Evolutionary conservation across 148 eudicot species (phyloP), one percentile per base, ranked within the genome.

Genomic region (Camellia granthamiana): DNA sequence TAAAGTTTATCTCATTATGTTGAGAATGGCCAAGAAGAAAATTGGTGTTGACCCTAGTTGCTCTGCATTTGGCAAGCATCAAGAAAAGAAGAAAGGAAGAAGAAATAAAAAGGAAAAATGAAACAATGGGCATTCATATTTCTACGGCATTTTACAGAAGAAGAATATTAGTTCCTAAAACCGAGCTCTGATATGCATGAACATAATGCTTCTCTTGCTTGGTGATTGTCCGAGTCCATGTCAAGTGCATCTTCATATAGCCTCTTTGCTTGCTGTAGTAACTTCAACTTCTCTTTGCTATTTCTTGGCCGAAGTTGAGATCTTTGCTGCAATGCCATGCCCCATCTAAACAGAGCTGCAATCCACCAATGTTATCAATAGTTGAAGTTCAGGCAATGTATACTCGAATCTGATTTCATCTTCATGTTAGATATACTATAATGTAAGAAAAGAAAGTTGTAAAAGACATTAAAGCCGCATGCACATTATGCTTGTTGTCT

Each of bases 321-420:
- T 72, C 98, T 88, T 80, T 93, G 94, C 84, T 93, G 98, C 82
- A 95, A 84, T 41, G 93, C 91, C 76, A 89, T 84, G 44, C 93
- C 99, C 99, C 99, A 96, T 90, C 95, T 88, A 85, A 89, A 96
- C 54, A 95, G 89, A 83, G 98, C 98, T 95, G 94, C 88, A 89
- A 58, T 69, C 66, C 63, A 75, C 38, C 71, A n/a, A 56, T n/a
- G 8, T 46, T 41, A 59, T 54, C 19, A 54, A 41, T 74, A 79
- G 58, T 59, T 7, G 47, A 21, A 46, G 21, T 7, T 54, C 9
- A 12, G 43, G 49, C 3, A 54, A n/a, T 6, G 23, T 16, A 55
- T 30, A 30, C 62, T 41, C 18, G 7, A 71, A 19, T 47, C 14
- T 10, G 1, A 52, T 6, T 18, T 30, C 11, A 52, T 73, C 18